Percentiles rank a stretch among this genome's conserved stretches.
Evolutionary conservation across 352 stramenopile species (phyloP).

Genomic region (Phytophthora cactorum): DNA sequence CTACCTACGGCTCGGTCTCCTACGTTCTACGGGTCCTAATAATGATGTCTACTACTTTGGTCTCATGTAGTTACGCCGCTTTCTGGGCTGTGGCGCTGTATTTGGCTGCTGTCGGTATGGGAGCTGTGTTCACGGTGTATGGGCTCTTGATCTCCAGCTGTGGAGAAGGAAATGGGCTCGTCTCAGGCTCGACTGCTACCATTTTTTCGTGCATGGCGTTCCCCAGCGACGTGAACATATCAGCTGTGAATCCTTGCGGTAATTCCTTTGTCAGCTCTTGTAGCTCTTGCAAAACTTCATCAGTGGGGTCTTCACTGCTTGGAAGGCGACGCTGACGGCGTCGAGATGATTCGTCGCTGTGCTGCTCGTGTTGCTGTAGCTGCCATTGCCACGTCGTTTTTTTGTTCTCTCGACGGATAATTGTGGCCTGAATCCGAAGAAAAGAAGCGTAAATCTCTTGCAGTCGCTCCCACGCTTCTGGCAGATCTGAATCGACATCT

Average conservation of each 20-base stretch:
- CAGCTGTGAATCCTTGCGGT: conserved; percentile 59
- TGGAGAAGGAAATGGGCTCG: conserved; percentile 14
- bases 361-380: conserved; percentile 26
- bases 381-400: conserved; percentile 27
- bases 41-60: conserved; percentile 19
- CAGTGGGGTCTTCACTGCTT: conserved; percentile 28
- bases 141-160: conserved; percentile 14
- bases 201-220: conserved; percentile 55
- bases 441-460: conserved; percentile 55
- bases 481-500: conserved; percentile 20
- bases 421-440: conserved; percentile 44
- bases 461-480: conserved; percentile 36
- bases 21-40: conserved; percentile 16
- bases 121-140: not conserved
- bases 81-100: conserved; percentile 21
- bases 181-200: conserved; percentile 14
- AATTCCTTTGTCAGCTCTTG: conserved; percentile 49
- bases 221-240: conserved; percentile 68
- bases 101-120: conserved; percentile 10
- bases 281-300: conserved; percentile 43
- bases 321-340: conserved; percentile 23
- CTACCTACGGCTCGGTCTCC: conserved; percentile 8
- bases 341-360: conserved; percentile 10
- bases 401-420: conserved; percentile 34
- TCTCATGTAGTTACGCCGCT: conserved; percentile 16